A percentile compares a stretch with the other conserved stretches of the same genome.
Conservation (phyloP, 2,329 filamentous ascomycete genomes). For the Purpureocillium lavendulum region DNA sequence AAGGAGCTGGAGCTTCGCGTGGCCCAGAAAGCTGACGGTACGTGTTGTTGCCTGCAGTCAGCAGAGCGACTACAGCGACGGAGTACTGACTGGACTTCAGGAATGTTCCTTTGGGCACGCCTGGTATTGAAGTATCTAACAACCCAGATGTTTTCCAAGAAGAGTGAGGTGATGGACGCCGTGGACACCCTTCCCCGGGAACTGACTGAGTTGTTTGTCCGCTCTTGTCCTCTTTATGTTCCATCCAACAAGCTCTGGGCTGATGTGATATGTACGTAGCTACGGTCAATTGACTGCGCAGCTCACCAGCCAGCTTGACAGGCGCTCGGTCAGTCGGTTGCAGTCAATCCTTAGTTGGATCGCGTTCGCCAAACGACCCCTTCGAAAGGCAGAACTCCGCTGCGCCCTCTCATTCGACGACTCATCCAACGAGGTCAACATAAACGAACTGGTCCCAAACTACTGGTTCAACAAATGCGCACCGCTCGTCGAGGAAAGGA, state of each 20-base stretch:
- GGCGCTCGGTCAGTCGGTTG: conserved; percentile 17
- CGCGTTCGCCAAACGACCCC: conserved; percentile 24
- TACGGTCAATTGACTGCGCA: too few relatives aligned
- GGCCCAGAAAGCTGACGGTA: conserved; percentile 14
- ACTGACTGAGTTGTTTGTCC: too few relatives aligned
- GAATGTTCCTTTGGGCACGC: conserved; percentile 28
- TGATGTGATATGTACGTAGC: too few relatives aligned
- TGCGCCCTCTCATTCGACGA: conserved; percentile 22
- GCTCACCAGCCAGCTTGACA: conserved; percentile 9
- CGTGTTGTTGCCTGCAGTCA: too few relatives aligned
- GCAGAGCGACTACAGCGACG: neutral
- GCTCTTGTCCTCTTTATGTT: too few relatives aligned
- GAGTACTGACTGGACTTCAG: conserved; percentile 8
- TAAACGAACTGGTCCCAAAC: too few relatives aligned
- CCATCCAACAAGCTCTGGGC: too few relatives aligned
- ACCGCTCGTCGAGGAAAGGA: too few relatives aligned
- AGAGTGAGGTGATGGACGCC: conserved; percentile 2
- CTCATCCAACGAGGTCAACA: too few relatives aligned
- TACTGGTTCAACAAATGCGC: too few relatives aligned
- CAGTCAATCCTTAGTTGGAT: conserved; percentile 25
- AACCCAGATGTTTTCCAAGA: conserved; percentile 20
- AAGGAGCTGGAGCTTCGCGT: conserved; percentile 5
- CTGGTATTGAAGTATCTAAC: conserved; percentile 24
- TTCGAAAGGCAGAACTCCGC: conserved; percentile 21
- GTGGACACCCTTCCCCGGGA: too few relatives aligned